Base-by-base conservation (phyloP, 2,329 filamentous ascomycete genomes). In the Trichothecium roseum region DNA sequence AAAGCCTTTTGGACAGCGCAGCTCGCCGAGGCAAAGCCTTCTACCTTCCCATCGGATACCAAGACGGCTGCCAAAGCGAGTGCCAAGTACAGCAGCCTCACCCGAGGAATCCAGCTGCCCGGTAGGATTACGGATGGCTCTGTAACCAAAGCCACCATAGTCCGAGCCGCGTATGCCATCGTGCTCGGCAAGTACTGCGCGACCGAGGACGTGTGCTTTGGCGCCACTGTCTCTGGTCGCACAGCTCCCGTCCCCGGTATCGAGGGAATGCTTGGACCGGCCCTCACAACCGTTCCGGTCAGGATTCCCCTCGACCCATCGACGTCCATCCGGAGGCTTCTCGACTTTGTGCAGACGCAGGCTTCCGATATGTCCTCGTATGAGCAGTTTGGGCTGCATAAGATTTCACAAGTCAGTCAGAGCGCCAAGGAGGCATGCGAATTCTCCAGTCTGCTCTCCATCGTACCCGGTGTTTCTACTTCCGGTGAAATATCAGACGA, bases 41-140 rank as follows among this genome's bases (percentile, higher is more conserved):
- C 32, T 12, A 8, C n/a, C 5, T 35, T 35, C 32, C 32, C 32
- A 7, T 5, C 30, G 30, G 5, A 7, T 32, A 6, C 15, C 28
- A 29, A 29, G 13, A n/a, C n/a, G 28, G 6, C 68, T 5, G 63
- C 71, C 12, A 17, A 5, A 7, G 12, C 17, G 6, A 18, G n/a
- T n/a, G n/a, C n/a, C 8, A 64, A 71, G 40, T 56, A 67, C 35
- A 67, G 68, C 39, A 57, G 45, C 42, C 5, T 32, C 5, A n/a
- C 8, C 6, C 8, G n/a, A 15, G 17, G 7, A 7, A 32, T 32
- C n/a, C 5, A 32, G 5, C 17, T 5, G 13, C 30, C 30, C 13
- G 15, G 17, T 7, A 16, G 7, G 6, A 9, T 8, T 7, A 6
- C 7, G 5, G 18, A 32, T 5, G 17, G 12, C 13, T 26, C 39